Evolutionary conservation across 2,329 filamentous ascomycete species (phyloP).

Genomic region (Keithomyces neogunnii): DNA sequence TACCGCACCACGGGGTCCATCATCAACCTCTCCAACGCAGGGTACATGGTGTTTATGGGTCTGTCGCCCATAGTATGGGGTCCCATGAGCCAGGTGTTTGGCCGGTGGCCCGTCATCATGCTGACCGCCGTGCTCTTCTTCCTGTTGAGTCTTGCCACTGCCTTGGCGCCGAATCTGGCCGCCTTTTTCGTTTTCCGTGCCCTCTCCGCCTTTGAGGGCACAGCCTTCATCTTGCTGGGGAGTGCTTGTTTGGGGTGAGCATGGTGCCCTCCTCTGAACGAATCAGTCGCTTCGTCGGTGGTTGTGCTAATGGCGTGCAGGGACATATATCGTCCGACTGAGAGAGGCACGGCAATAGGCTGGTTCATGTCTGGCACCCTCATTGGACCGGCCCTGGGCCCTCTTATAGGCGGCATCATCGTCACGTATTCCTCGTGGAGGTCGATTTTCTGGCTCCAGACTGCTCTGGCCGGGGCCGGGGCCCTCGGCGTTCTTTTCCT

Average conservation of each 20-base stretch:
- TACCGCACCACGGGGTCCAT: conserved; percentile 59
- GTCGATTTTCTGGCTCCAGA: conserved; percentile 70
- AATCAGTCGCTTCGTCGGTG: background rate
- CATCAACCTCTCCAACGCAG: conserved; percentile 65
- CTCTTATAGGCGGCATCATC: conserved; percentile 67
- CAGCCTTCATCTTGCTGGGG: conserved; percentile 65
- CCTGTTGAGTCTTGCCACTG: conserved; percentile 62
- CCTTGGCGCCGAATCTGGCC: conserved; percentile 60
- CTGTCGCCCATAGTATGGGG: conserved; percentile 63
- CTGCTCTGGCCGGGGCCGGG: conserved; percentile 54
- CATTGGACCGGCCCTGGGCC: conserved; percentile 62
- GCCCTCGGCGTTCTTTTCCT: conserved; percentile 54
- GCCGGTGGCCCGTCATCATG: conserved; percentile 48
- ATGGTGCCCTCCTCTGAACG: background rate
- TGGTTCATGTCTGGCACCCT: conserved; percentile 67
- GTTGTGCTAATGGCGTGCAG: conserved; percentile 14
- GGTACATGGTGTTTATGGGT: conserved; percentile 70
- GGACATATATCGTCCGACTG: conserved; percentile 56
- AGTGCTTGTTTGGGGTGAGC: conserved; percentile 56
- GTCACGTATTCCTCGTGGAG: conserved; percentile 68
- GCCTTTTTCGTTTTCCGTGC: conserved; percentile 68
- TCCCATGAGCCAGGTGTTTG: conserved; percentile 59
- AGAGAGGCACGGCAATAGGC: conserved; percentile 63
- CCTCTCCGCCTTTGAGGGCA: conserved; percentile 67
- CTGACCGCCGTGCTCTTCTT: conserved; percentile 56